Evolutionary conservation across 768 basidiomycete species (phyloP), one percentile per base, ranked within the genome.

Genomic region (Pisolithus marmoratus): DNA sequence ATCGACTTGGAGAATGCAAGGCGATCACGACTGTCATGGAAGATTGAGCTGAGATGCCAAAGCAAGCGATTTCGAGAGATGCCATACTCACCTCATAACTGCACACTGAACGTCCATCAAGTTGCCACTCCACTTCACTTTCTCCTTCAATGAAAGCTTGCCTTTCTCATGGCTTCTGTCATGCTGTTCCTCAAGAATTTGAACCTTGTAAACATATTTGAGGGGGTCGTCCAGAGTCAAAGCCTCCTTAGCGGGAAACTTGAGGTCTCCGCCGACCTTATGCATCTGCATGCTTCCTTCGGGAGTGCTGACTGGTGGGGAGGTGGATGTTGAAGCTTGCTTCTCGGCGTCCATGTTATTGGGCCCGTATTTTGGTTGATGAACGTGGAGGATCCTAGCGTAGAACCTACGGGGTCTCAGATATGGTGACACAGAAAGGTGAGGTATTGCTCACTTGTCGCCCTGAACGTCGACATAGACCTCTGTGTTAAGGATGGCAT

Each of bases 1-100:
- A 98, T 95, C 17, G 94, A 94, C 69, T 98, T 97, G 26, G 93
- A 95, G 71, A 98, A 98, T 19, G 92, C 84, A 19, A 95, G 77
- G 48, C 94, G 89, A 67, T 99, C 96, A 54, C 96, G 94, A 62
- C 94, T 97, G 53, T 36, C 19, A 49, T 19, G 50, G 42, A 26
- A 47, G 29, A 37, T 38, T 14, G 36, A 53, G 43, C 29, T 54
- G 52, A 34, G 36, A 29, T 34, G 46, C 38, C 26, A 31, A 31
- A 17, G 11, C 46, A 20, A 26, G 20, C 9, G 34, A 44, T 29
- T 49, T 45, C 38, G 46, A 42, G 43, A 19, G 15, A 38, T 49
- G 34, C 53, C 51, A 14, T 22, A 68, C 79, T 49, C 59, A 89
- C 93, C 89, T 90, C 80, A 96, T 86, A 60, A 77, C 77, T 49